Conservation (phyloP, 1,284 basidiomycete genomes). For the Tylopilus sp. region DNA sequence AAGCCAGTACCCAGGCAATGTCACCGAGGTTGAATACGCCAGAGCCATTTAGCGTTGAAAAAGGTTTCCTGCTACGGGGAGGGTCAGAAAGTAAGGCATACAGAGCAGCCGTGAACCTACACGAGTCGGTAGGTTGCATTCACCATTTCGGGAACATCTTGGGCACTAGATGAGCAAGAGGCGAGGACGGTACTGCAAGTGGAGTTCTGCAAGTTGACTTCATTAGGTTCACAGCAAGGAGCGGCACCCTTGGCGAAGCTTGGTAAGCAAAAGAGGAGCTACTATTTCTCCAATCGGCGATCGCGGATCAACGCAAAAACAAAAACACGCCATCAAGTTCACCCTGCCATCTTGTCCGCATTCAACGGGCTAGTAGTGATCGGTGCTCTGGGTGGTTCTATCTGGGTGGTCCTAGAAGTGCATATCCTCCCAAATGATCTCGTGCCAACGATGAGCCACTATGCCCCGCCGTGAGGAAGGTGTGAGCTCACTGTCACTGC, state of each 20-base stretch:
- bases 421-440: too few relatives aligned
- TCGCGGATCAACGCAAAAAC: not conserved
- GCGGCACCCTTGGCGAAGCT: constrained; percentile 19
- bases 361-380: too few relatives aligned
- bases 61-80: constrained; percentile 39
- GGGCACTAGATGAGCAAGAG: not conserved
- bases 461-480: not conserved
- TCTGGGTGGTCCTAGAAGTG: too few relatives aligned
- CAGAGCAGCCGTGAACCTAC: constrained; percentile 17
- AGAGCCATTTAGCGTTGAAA: constrained; percentile 35
- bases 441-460: too few relatives aligned
- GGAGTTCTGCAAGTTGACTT: too few relatives aligned
- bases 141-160: constrained; percentile 29
- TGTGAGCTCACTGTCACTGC: not conserved
- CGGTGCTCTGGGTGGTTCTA: too few relatives aligned
- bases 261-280: constrained; percentile 24
- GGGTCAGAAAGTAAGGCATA: not conserved
- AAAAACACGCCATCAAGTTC: not conserved
- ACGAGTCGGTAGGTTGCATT: constrained; percentile 37
- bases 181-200: not conserved
- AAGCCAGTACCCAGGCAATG: constrained; percentile 71
- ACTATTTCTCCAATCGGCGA: constrained; percentile 25
- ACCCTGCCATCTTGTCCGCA: constrained; percentile 22
- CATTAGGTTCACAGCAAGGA: constrained; percentile 2
- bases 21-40: constrained; percentile 71